These are phyloP conservation scores for Diplodia scrobiculata DNA, from an alignment of 2,329 filamentous ascomycete species.

Conservation along the genomic window DNA sequence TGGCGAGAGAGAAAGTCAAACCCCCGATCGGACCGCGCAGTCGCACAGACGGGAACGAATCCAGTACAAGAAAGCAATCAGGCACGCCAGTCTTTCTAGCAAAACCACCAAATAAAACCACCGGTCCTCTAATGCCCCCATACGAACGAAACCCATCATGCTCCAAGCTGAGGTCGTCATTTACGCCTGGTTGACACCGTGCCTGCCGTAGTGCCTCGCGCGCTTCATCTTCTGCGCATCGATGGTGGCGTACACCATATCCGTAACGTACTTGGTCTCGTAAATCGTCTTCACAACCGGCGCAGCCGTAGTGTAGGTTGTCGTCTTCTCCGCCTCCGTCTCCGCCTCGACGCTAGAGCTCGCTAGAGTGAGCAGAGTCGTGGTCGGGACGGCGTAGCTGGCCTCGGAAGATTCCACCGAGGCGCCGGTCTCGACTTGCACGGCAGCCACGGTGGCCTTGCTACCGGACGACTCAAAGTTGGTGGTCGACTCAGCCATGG, in stretches of 20 bases:
- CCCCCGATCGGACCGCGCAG: background rate
- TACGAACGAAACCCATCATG: background rate
- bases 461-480: conserved; percentile 11
- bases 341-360: background rate
- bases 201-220: conserved; percentile 15
- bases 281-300: conserved; percentile 10
- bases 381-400: conserved; percentile 4
- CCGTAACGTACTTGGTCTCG: conserved; percentile 16
- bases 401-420: background rate
- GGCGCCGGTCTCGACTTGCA: background rate
- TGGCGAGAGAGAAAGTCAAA: conserved; percentile 17
- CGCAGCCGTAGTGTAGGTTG: conserved; percentile 10
- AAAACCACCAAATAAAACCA: background rate
- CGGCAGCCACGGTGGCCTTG: background rate
- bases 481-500: conserved; percentile 27
- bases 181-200: conserved; percentile 14
- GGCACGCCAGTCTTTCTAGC: background rate
- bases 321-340: background rate
- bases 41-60: background rate
- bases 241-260: conserved; percentile 16
- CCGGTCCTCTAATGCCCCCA: background rate
- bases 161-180: background rate
- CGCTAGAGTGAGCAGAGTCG: background rate
- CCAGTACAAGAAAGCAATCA: conserved; percentile 17
- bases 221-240: conserved; percentile 10